Conservation (phyloP, 2,329 filamentous ascomycete genomes). For the Tolypocladium endophyticum region DNA sequence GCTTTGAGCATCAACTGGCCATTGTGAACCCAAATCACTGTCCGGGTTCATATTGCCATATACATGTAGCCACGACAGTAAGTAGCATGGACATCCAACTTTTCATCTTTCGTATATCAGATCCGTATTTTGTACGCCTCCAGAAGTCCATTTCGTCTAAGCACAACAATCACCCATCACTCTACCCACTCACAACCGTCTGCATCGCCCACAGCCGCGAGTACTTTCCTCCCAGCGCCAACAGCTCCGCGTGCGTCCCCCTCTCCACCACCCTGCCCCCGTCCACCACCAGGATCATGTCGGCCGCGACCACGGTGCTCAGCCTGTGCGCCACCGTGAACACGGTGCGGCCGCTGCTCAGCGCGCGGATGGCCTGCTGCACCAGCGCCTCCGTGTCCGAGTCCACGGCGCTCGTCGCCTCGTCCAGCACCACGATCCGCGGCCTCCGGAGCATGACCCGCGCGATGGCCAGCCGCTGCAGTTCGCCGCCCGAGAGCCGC, state of each 20-base stretch:
- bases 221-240: slow-evolving; percentile 38
- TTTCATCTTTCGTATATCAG: no score
- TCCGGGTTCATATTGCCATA: no score
- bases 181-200: background rate
- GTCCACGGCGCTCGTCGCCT: slow-evolving; percentile 40
- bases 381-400: slow-evolving; percentile 33
- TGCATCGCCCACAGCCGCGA: slow-evolving; percentile 41
- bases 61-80: no score
- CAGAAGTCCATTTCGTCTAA: no score
- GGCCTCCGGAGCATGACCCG: slow-evolving; percentile 20
- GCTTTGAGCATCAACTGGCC: no score
- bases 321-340: slow-evolving; percentile 38
- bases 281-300: slow-evolving; percentile 44
- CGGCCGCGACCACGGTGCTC: slow-evolving; percentile 31
- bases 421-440: slow-evolving; percentile 28
- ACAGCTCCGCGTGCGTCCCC: slow-evolving; percentile 38
- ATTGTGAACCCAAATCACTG: no score
- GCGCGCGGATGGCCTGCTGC: slow-evolving; percentile 31
- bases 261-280: slow-evolving; percentile 41
- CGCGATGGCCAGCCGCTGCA: slow-evolving; percentile 38
- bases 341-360: slow-evolving; percentile 39
- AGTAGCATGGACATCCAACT: no score
- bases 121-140: no score
- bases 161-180: background rate
- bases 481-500: slow-evolving; percentile 38